Percentiles rank a stretch among this genome's conserved stretches.
phyloP scores from a whole-genome alignment of 805 yeast genomes.

The Pichia paraexigua region DNA sequence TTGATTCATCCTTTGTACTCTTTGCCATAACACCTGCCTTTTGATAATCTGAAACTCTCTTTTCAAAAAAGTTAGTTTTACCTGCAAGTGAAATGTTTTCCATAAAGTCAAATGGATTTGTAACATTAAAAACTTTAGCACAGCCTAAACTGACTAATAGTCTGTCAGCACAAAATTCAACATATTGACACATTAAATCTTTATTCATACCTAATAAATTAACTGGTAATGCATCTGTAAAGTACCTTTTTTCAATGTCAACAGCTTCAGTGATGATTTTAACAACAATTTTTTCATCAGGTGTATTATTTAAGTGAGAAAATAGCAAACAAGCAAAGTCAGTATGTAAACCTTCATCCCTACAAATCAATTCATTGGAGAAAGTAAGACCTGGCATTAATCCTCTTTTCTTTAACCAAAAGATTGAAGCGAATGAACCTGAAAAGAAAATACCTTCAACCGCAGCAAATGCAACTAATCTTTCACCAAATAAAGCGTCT shows the following conservation, averaged over 20 bases:
- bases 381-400: slow-evolving; percentile 98
- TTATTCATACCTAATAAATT: slow-evolving; percentile 92
- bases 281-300: slow-evolving; percentile 69
- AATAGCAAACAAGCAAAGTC: slow-evolving; percentile 95
- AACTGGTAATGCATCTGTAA: slow-evolving; percentile 92
- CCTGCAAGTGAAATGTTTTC: slow-evolving; percentile 98
- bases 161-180: slow-evolving; percentile 96
- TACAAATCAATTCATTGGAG: slow-evolving; percentile 93
- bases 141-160: slow-evolving; percentile 85
- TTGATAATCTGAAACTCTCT: slow-evolving; percentile 97
- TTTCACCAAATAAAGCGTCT: slow-evolving; percentile 86
- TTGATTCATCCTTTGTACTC: slow-evolving; percentile 32
- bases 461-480: slow-evolving; percentile 97
- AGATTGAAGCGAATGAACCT: slow-evolving; percentile 96
- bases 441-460: slow-evolving; percentile 98
- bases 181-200: slow-evolving; percentile 93
- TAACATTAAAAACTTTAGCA: slow-evolving; percentile 75
- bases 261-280: slow-evolving; percentile 93
- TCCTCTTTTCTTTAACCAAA: slow-evolving; percentile 99
- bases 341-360: slow-evolving; percentile 98
- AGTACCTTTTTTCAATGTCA: slow-evolving; percentile 84
- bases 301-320: slow-evolving; percentile 88
- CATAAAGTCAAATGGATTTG: slow-evolving; percentile 98
- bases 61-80: slow-evolving; percentile 97
- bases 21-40: slow-evolving; percentile 98